A percentile compares a stretch with the other conserved stretches of the same genome.
These are phyloP conservation scores for Somion occarium DNA, from an alignment of 1,284 basidiomycete genomes.

Conservation along the genomic window DNA sequence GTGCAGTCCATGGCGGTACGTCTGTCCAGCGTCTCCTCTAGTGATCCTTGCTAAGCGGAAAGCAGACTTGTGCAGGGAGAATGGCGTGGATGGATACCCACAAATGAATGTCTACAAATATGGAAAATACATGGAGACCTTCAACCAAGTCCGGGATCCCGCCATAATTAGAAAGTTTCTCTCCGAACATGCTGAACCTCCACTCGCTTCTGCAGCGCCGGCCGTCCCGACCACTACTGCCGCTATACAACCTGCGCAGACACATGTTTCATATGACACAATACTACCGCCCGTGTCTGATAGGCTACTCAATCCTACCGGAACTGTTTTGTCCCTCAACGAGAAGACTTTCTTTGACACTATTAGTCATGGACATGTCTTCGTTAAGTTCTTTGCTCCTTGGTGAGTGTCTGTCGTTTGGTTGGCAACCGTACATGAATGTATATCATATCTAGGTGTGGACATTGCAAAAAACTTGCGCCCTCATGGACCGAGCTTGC, in stretches of 20 bases:
- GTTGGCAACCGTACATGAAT: background rate
- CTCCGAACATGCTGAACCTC: conserved; percentile 32
- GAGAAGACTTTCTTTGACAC: conserved; percentile 44
- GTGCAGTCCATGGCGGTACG: conserved; percentile 78
- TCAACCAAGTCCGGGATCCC: conserved; percentile 45
- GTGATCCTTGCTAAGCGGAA: background rate
- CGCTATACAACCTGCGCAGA: conserved; percentile 4
- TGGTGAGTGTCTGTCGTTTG: conserved; percentile 45
- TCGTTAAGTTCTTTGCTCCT: conserved; percentile 90
- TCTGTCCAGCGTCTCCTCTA: conserved; percentile 10
- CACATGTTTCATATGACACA: conserved; percentile 13
- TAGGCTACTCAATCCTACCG: conserved; percentile 48
- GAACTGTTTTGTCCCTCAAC: conserved; percentile 57
- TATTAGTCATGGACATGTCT: conserved; percentile 59
- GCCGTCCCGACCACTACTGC: conserved; percentile 14
- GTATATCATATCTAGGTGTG: conserved; percentile 47
- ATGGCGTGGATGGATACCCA: conserved; percentile 74
- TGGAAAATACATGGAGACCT: conserved; percentile 60
- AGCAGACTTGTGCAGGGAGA: conserved; percentile 73
- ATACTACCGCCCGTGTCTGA: conserved; percentile 16
- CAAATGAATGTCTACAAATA: conserved; percentile 73
- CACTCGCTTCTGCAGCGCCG: conserved; percentile 18
- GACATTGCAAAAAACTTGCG: conserved; percentile 88
- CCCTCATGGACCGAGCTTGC: conserved; percentile 79
- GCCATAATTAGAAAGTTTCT: conserved; percentile 50